Evolutionary conservation across 352 stramenopile genomes (phyloP).

Genomic region (Globisporangium perplexum): DNA sequence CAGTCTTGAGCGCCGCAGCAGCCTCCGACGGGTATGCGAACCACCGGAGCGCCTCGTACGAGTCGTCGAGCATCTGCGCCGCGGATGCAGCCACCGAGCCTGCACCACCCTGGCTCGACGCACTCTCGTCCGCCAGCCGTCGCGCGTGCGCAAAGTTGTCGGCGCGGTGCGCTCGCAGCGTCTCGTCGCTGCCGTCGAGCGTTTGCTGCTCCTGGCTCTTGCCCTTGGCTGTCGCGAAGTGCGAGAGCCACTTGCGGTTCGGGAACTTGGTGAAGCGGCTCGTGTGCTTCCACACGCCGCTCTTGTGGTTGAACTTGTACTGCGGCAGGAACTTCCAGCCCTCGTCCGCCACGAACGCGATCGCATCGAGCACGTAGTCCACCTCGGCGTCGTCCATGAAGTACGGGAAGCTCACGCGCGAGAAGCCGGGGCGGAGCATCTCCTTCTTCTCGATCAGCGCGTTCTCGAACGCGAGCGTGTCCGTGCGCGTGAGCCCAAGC

Average conservation of each 20-base stretch:
- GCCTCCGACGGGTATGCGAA: slow-evolving; percentile 71
- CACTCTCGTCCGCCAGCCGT: slow-evolving; percentile 19
- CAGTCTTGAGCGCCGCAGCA: slow-evolving; percentile 84
- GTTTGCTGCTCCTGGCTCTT: slow-evolving; percentile 16
- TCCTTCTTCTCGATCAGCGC: slow-evolving; percentile 89
- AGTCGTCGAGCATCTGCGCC: slow-evolving; percentile 44
- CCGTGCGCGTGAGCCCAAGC: slow-evolving; percentile 80
- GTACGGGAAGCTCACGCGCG: slow-evolving; percentile 91
- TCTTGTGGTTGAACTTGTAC: slow-evolving; percentile 94
- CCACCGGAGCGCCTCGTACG: slow-evolving; percentile 57
- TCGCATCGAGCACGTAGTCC: slow-evolving; percentile 91
- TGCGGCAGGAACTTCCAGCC: slow-evolving; percentile 92
- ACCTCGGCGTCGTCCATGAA: slow-evolving; percentile 77
- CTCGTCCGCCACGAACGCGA: slow-evolving; percentile 91
- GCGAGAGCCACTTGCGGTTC: slow-evolving; percentile 48
- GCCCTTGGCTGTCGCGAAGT: slow-evolving; percentile 24
- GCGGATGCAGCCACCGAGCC: slow-evolving; percentile 26
- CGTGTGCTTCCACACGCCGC: slow-evolving; percentile 90
- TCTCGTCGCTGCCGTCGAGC: slow-evolving; percentile 7
- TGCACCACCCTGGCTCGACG: slow-evolving; percentile 7
- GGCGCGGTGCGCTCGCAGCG: slow-evolving; percentile 24
- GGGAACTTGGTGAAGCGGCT: slow-evolving; percentile 49
- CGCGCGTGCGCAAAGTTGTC: slow-evolving; percentile 38
- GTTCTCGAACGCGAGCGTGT: slow-evolving; percentile 66
- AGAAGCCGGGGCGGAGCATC: slow-evolving; percentile 93